Evolutionary conservation across 768 basidiomycete genomes (phyloP), one percentile per base, ranked within the genome.

Genomic region (Mycena rebaudengoi): DNA sequence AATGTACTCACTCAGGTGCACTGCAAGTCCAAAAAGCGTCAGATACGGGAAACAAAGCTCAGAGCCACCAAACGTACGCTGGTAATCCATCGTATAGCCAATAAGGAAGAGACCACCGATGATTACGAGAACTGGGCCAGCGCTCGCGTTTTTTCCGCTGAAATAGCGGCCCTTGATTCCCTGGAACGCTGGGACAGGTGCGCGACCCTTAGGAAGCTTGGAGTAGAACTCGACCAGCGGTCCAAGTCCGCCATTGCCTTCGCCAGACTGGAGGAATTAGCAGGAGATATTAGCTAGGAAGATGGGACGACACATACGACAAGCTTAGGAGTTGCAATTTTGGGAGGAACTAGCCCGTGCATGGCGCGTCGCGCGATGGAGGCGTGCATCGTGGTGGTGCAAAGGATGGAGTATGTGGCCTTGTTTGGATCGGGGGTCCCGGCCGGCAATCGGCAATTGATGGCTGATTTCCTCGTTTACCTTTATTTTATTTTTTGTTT

Each of bases 181-280:
- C 55, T 69, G 43, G 12, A 51, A 76, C 56, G 78, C 76, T n/a
- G 82, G 73, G 23, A 75, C 70, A 33, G 88, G 78, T 43, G 86
- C 84, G 25, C 85, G 80, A 56, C 91, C 91, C 74, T 93, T 93
- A 64, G 91, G 91, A 35, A 93, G 84, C 77, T 89, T 90, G 58
- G 89, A 90, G 82, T 93, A 93, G 78, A 93, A 92, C 71, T 88
- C 85, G 67, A 93, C 89, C 75, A 93, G 87, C 23, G 84, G 83
- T 44, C 82, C 77, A 57, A 92, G 87, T 55, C 88, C 83, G 20
- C 83, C 84, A 20, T 88, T 88, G 49, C 86, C 82, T 30, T 85
- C 86, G 33, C 88, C 82, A 18, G 89, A 85, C 90, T 91, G 44
- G 29, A 44, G 56, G 55, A 39, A n/a, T n/a, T 64, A 48, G 46